Conservation (phyloP, 495 filamentous ascomycete species). For the Haplographium delicatum region DNA sequence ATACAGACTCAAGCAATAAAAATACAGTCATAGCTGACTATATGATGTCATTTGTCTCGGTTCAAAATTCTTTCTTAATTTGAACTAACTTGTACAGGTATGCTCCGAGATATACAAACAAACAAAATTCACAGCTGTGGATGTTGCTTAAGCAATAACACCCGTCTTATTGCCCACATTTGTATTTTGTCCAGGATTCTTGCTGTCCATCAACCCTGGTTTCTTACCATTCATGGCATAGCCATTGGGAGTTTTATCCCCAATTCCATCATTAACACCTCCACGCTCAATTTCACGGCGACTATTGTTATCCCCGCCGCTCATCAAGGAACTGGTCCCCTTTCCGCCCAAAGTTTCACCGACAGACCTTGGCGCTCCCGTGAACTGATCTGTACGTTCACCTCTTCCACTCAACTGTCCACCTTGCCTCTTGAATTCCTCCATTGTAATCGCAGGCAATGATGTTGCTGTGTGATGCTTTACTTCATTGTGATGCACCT, state of each 20-base stretch:
- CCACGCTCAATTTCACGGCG: constrained; percentile 3
- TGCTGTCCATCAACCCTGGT: constrained; percentile 34
- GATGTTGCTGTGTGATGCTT: constrained; percentile 53
- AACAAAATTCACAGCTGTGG: too few relatives aligned
- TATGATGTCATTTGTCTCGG: too few relatives aligned
- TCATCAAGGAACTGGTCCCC: constrained; percentile 20
- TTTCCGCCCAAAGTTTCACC: constrained; percentile 20
- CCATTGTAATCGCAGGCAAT: constrained; percentile 55
- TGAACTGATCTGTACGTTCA: constrained; percentile 49
- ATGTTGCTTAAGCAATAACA: constrained; percentile 32
- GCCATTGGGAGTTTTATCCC: constrained; percentile 6
- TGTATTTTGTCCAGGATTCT: constrained; percentile 43
- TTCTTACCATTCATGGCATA: constrained; percentile 8
- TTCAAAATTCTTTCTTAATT: too few relatives aligned
- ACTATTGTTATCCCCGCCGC: constrained; percentile 11
- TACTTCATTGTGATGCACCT: constrained; percentile 56
- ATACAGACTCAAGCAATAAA: too few relatives aligned
- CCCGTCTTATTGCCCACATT: constrained; percentile 41
- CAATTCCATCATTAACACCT: constrained; percentile 22
- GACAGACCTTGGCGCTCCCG: constrained; percentile 48
- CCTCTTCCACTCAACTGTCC: constrained; percentile 49
- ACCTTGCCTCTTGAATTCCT: constrained; percentile 53
- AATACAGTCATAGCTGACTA: too few relatives aligned
- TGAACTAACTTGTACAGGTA: too few relatives aligned
- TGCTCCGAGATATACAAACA: background rate